Evolutionary conservation across 1,139 yeast species (phyloP).

Genomic region (Arxiozyma telluris): DNA sequence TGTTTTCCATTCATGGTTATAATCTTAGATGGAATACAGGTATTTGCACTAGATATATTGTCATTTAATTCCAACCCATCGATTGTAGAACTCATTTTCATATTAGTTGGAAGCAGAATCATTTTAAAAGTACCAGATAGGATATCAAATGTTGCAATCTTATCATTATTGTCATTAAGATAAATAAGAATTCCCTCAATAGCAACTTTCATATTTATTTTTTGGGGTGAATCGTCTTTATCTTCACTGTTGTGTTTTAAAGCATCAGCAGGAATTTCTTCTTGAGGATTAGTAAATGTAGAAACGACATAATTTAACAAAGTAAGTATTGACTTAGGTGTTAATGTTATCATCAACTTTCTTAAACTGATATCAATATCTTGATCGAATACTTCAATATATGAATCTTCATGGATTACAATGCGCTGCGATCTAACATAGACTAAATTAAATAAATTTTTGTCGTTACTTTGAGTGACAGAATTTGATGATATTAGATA

Average conservation of each 20-base stretch:
- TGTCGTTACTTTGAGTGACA: slow-evolving; percentile 23
- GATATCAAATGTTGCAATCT: slow-evolving; percentile 69
- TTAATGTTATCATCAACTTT: slow-evolving; percentile 65
- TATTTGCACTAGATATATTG: slow-evolving; percentile 44
- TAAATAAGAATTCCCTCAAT: slow-evolving; percentile 69
- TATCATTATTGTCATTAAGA: slow-evolving; percentile 74
- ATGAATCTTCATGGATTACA: slow-evolving; percentile 45
- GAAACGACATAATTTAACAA: slow-evolving; percentile 72
- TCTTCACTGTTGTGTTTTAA: slow-evolving; percentile 55
- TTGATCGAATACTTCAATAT: slow-evolving; percentile 71
- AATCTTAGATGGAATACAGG: slow-evolving; percentile 43
- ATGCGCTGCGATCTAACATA: slow-evolving; percentile 53
- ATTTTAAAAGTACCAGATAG: slow-evolving; percentile 66
- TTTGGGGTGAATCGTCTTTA: slow-evolving; percentile 55
- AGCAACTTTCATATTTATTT: slow-evolving; percentile 57
- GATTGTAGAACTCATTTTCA: slow-evolving; percentile 65
- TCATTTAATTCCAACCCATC: slow-evolving; percentile 79
- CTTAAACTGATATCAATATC: slow-evolving; percentile 68
- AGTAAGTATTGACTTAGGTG: slow-evolving; percentile 71
- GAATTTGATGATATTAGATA: slow-evolving; percentile 62
- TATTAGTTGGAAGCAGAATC: slow-evolving; percentile 62
- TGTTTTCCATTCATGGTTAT: slow-evolving; percentile 77
- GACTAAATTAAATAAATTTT: slow-evolving; percentile 47
- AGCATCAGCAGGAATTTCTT: slow-evolving; percentile 57
- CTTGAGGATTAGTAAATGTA: slow-evolving; percentile 76